Conservation (phyloP, 1,284 basidiomycete genomes). For the Trichosporon sp. region DNA sequence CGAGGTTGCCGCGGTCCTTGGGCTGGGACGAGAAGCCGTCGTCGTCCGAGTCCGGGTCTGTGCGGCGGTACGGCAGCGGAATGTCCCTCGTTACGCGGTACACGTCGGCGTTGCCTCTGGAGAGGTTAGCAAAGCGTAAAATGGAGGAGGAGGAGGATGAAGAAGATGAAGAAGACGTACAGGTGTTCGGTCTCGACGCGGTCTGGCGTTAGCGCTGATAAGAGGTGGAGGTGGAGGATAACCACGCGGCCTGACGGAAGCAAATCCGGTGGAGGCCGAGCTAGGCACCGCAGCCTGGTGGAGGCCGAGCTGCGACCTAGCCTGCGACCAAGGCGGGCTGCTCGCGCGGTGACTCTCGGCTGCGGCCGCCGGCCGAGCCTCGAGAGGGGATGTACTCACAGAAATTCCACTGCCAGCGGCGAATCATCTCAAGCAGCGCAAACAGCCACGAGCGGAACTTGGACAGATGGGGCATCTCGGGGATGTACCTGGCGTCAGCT, state of each 20-base stretch:
- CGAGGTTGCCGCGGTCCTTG: background rate
- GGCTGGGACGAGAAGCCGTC: conserved; percentile 9
- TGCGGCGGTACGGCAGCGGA: conserved; percentile 39
- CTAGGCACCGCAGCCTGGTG: no score
- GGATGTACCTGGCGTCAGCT: conserved; percentile 57
- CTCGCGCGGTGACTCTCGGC: no score
- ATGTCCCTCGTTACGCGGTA: conserved; percentile 41
- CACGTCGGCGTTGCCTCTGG: conserved; percentile 44
- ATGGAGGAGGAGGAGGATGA: no score
- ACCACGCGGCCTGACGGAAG: no score
- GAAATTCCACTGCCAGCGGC: conserved; percentile 89
- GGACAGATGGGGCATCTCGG: conserved; percentile 54
- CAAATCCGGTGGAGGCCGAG: no score
- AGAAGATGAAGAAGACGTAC: no score
- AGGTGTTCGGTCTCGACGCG: conserved; percentile 49
- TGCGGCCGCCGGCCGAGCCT: no score
- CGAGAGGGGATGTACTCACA: conserved; percentile 54
- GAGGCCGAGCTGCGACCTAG: no score
- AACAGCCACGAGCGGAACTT: conserved; percentile 64
- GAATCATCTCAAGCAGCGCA: conserved; percentile 69
- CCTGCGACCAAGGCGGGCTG: no score
- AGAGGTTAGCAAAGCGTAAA: no score
- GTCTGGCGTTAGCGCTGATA: conserved; percentile 23
- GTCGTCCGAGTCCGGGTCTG: conserved; percentile 26
- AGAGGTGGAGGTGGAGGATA: background rate